These are phyloP conservation scores for Lecanicillium sp. DNA, from an alignment of 2,329 filamentous ascomycete genomes.

Conservation along the genomic window DNA sequence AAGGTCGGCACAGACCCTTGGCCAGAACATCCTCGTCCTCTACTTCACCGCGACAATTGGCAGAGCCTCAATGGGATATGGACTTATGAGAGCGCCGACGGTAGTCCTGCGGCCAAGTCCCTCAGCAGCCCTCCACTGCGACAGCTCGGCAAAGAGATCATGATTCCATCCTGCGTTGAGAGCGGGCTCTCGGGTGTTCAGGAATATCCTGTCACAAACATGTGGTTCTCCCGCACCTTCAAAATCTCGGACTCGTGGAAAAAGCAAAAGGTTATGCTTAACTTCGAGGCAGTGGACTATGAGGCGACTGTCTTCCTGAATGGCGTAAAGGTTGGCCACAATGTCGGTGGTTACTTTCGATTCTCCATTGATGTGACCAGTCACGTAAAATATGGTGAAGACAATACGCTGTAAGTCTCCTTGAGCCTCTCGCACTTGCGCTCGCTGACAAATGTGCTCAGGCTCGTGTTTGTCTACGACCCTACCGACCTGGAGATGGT, in stretches of 20 bases:
- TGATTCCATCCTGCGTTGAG: constrained; percentile 39
- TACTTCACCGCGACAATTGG: constrained; percentile 48
- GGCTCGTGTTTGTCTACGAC: constrained; percentile 60
- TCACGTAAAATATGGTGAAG: constrained; percentile 31
- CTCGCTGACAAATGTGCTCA: constrained; percentile 24
- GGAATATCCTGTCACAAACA: constrained; percentile 33
- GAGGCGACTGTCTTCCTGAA: constrained; percentile 55
- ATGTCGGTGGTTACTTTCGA: constrained; percentile 56
- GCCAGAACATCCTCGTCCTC: constrained; percentile 53
- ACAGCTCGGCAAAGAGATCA: constrained; percentile 32
- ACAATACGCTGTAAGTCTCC: constrained; percentile 47
- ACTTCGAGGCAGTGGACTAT: constrained; percentile 56
- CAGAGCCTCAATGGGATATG: constrained; percentile 53
- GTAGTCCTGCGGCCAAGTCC: constrained; percentile 14
- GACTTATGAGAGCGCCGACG: constrained; percentile 39
- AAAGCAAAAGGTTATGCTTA: constrained; percentile 39
- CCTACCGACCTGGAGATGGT: constrained; percentile 58
- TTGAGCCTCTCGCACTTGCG: not conserved
- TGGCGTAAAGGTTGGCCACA: constrained; percentile 42
- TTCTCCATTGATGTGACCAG: constrained; percentile 56
- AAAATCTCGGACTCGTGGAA: constrained; percentile 42
- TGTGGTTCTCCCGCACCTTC: constrained; percentile 49
- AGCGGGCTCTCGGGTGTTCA: constrained; percentile 45
- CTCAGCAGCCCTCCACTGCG: constrained; percentile 19
- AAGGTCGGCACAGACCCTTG: constrained; percentile 45